Evolutionary conservation across 441 rosid species (phyloP).

Genomic region (Breynia disticha): DNA sequence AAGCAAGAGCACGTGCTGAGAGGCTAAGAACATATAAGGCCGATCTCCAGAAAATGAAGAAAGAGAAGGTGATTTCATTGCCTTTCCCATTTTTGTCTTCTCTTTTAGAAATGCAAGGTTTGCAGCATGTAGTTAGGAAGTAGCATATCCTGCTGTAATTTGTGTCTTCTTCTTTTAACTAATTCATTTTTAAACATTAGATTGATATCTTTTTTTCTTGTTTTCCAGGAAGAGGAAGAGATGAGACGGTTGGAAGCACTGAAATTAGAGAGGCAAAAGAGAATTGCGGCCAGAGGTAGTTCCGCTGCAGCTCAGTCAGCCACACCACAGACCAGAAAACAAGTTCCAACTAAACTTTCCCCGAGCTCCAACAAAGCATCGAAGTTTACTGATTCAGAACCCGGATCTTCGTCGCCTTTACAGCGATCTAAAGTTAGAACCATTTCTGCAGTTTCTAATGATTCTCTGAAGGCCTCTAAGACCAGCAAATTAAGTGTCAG

Average conservation of each 20-base stretch:
- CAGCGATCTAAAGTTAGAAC: constrained; percentile 45
- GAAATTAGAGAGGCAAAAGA: constrained; percentile 82
- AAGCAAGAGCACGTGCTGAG: constrained; percentile 93
- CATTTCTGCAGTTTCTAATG: constrained; percentile 41
- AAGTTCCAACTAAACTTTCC: constrained; percentile 49
- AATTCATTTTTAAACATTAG: not conserved
- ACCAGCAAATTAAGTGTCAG: constrained; percentile 42
- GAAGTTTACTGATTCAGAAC: constrained; percentile 77
- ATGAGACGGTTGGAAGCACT: constrained; percentile 69
- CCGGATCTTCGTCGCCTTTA: constrained; percentile 66
- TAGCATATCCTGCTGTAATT: too few species aligned
- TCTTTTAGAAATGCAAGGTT: too few species aligned
- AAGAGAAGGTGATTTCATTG: constrained; percentile 57
- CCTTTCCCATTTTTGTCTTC: not conserved
- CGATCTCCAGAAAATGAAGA: constrained; percentile 89
- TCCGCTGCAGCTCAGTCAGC: constrained; percentile 41
- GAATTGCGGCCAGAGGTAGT: constrained; percentile 75
- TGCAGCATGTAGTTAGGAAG: too few species aligned
- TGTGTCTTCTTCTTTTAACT: too few species aligned
- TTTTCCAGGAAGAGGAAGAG: constrained; percentile 72
- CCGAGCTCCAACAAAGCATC: constrained; percentile 60
- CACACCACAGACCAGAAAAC: constrained; percentile 42
- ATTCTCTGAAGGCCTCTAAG: constrained; percentile 41
- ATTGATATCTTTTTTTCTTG: constrained; percentile 2
- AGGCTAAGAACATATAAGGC: constrained; percentile 78